Percentiles rank a stretch among this genome's conserved stretches.
phyloP scores from a whole-genome alignment of 371 early-diverging fungal genomes.

The Fennellomyces sp. region DNA sequence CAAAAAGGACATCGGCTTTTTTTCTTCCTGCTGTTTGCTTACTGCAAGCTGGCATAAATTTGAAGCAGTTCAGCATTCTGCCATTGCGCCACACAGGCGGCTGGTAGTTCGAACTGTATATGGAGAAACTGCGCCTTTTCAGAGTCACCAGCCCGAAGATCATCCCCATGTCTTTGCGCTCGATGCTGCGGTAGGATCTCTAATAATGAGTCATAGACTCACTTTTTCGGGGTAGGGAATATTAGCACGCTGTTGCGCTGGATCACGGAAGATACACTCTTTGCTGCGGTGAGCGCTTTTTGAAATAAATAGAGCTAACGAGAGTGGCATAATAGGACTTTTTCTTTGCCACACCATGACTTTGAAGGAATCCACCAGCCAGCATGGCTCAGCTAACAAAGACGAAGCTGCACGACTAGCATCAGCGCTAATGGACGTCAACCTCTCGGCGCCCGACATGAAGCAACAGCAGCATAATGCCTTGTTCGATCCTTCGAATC shows the following conservation, averaged over 20 bases:
- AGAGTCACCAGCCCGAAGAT: too few species aligned
- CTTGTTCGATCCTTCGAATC: conserved; percentile 8
- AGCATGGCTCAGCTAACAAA: neutral
- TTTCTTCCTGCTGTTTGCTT: too few species aligned
- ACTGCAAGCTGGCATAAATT: too few species aligned
- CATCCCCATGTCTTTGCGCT: too few species aligned
- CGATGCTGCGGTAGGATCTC: neutral
- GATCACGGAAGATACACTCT: neutral
- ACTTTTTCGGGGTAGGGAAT: neutral
- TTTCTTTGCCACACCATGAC: neutral
- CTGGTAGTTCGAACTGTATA: too few species aligned
- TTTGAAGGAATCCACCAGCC: neutral
- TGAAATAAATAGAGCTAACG: neutral
- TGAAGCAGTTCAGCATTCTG: too few species aligned
- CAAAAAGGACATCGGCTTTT: too few species aligned
- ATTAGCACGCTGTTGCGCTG: neutral
- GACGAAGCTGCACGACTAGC: conserved; percentile 6
- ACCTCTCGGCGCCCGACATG: neutral
- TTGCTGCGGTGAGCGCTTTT: neutral
- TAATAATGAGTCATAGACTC: neutral
- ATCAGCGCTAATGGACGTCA: conserved; percentile 5
- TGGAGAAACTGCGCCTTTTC: neutral
- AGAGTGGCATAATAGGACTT: neutral
- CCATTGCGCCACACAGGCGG: too few species aligned
- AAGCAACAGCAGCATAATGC: conserved; percentile 1